These are phyloP conservation scores for Sclerotinia minor DNA, from an alignment of 2,329 filamentous ascomycete species.

Conservation along the genomic window DNA sequence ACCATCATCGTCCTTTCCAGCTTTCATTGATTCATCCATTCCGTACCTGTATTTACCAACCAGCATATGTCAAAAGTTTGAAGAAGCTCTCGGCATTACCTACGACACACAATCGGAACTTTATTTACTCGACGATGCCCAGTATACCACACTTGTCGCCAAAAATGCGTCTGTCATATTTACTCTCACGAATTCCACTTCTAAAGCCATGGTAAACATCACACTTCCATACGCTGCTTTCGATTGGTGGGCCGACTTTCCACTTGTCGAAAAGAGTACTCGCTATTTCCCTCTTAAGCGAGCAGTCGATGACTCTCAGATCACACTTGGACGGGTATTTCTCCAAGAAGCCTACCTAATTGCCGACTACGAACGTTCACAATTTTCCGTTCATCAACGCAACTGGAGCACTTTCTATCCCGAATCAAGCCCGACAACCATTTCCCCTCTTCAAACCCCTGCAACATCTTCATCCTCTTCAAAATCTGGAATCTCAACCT, in stretches of 20 bases:
- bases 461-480: neutral
- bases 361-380: slow-evolving; percentile 46
- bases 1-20: slow-evolving; percentile 29
- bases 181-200: slow-evolving; percentile 40
- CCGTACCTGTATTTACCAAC: slow-evolving; percentile 46
- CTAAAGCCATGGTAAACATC: slow-evolving; percentile 39
- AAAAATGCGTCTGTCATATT: slow-evolving; percentile 44
- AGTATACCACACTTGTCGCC: slow-evolving; percentile 34
- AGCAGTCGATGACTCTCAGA: slow-evolving; percentile 41
- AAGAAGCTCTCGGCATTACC: slow-evolving; percentile 42
- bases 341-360: slow-evolving; percentile 45
- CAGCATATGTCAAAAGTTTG: slow-evolving; percentile 43
- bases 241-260: slow-evolving; percentile 43
- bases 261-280: slow-evolving; percentile 36
- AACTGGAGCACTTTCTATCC: slow-evolving; percentile 32
- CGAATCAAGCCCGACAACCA: slow-evolving; percentile 29
- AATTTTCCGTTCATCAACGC: slow-evolving; percentile 44
- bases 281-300: slow-evolving; percentile 46
- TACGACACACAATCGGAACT: slow-evolving; percentile 43
- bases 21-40: slow-evolving; percentile 45
- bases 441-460: slow-evolving; percentile 24
- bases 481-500: neutral
- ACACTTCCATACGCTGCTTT: slow-evolving; percentile 46
- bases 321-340: slow-evolving; percentile 45
- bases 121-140: slow-evolving; percentile 42